Evolutionary conservation across 2,329 filamentous ascomycete species (phyloP), one percentile per base, ranked within the genome.

Genomic region (Colletotrichum tofieldiae): DNA sequence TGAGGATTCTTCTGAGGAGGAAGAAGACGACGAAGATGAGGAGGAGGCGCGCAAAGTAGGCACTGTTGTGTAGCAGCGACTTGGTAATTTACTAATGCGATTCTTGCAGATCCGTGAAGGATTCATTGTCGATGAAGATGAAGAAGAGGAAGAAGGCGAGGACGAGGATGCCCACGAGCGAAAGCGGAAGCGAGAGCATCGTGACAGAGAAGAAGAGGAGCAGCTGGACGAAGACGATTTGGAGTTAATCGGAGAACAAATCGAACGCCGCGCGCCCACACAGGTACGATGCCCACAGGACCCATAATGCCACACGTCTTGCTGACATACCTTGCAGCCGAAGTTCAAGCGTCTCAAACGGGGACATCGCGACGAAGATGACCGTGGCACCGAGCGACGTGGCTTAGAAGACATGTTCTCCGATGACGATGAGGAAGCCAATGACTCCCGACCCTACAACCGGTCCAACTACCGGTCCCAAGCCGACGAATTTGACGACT

Each of bases 311-410:
- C 14, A 45, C 32, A 58, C 56, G 39, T 7, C 47, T 43, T 55
- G 39, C 77, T 81, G 60, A 81, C 70, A 54, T 51, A 32, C 66
- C 61, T 43, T 59, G 2, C 75, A 97, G 92, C 92, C 93, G 76
- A 97, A 98, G 81, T 97, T 97, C 87, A 99, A 99, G 84, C 93
- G 96, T 51, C 90, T 99, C 67, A 99, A 98, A 87, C 94, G 94
- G 75, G 96, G 96, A 66, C 94, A 96, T 75, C 90, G 93, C 73
- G 92, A 93, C 75, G 92, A 94, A 74, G 90, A 89, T 67, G 89
- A 94, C 61, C 88, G 90, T 29, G 86, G 86, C 35, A 86, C 85
- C 76, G 88, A 92, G 75, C 88, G 91, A 51, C 92, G 93, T 73
- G 94, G 93, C 32, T 90, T 98, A 20, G 93, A 95, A 76, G 93